phyloP scores from a whole-genome alignment of 2,329 filamentous ascomycete species.

The Boeremia lycopersici region DNA sequence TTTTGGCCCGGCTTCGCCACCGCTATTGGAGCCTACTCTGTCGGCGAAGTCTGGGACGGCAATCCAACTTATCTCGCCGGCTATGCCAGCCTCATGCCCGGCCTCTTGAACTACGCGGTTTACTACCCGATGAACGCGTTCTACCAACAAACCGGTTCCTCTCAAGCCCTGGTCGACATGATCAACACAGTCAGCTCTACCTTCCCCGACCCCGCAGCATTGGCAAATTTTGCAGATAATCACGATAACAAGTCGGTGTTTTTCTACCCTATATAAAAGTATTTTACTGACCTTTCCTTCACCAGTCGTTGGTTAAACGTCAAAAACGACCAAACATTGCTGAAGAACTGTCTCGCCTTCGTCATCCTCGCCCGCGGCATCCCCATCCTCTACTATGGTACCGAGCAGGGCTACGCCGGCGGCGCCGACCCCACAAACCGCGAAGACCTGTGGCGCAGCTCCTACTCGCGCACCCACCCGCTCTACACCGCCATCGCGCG shows the following conservation, averaged over 20 bases:
- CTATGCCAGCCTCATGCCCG: constrained; percentile 62
- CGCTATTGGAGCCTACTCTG: constrained; percentile 63
- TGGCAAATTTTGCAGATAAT: constrained; percentile 49
- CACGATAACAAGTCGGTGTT: too few species aligned
- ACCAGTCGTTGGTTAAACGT: constrained; percentile 41
- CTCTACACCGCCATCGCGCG: constrained; percentile 39
- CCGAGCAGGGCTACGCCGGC: constrained; percentile 47
- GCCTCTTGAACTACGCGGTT: constrained; percentile 65
- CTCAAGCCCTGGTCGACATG: constrained; percentile 44
- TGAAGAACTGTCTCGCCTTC: constrained; percentile 49
- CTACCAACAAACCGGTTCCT: constrained; percentile 40
- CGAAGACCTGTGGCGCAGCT: constrained; percentile 49
- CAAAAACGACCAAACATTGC: constrained; percentile 44
- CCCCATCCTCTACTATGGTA: constrained; percentile 50
- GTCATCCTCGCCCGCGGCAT: constrained; percentile 48
- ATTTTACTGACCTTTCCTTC: too few species aligned
- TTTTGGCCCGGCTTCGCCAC: constrained; percentile 63
- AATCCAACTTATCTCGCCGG: constrained; percentile 58
- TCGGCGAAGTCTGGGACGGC: constrained; percentile 66
- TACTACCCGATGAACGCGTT: constrained; percentile 51
- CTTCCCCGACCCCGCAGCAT: constrained; percentile 43
- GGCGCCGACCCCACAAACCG: constrained; percentile 48
- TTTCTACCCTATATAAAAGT: too few species aligned
- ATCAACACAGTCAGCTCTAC: constrained; percentile 39
- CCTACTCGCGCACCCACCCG: constrained; percentile 39